Evolutionary conservation across 1,139 yeast species (phyloP).

Genomic region (Suhomyces kunorum): DNA sequence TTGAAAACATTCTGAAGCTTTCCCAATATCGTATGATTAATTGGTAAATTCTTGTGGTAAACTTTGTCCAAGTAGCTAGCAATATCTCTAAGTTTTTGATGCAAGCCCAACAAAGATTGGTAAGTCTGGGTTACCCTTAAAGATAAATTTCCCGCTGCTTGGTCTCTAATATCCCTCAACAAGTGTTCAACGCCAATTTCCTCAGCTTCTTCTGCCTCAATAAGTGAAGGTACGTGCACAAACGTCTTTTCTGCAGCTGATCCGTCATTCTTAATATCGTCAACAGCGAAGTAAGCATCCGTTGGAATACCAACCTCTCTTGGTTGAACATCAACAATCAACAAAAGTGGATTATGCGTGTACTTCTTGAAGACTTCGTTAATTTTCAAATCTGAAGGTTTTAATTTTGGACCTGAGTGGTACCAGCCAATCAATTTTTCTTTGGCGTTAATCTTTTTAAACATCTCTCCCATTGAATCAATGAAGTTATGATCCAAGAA

Average conservation of each 20-base stretch:
- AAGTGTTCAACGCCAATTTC: slow-evolving; percentile 98
- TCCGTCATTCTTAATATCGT: slow-evolving; percentile 97
- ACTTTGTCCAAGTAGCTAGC: slow-evolving; percentile 79
- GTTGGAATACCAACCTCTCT: slow-evolving; percentile 86
- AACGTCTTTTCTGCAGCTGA: slow-evolving; percentile 90
- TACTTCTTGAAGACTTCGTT: slow-evolving; percentile 86
- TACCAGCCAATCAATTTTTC: slow-evolving; percentile 98
- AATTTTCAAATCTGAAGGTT: slow-evolving; percentile 84
- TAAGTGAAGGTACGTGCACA: slow-evolving; percentile 86
- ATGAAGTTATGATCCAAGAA: slow-evolving; percentile 95
- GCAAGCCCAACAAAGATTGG: slow-evolving; percentile 84
- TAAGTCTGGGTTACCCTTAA: slow-evolving; percentile 85
- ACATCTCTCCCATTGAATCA: slow-evolving; percentile 97
- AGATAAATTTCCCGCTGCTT: slow-evolving; percentile 91
- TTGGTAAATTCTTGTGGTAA: slow-evolving; percentile 68
- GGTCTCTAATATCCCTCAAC: slow-evolving; percentile 91
- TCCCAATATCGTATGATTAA: slow-evolving; percentile 88
- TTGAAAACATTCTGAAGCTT: slow-evolving; percentile 94
- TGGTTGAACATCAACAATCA: slow-evolving; percentile 91
- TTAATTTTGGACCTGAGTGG: slow-evolving; percentile 93
- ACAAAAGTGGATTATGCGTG: slow-evolving; percentile 76
- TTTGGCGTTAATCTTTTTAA: slow-evolving; percentile 93
- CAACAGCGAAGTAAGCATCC: slow-evolving; percentile 91
- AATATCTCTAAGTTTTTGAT: slow-evolving; percentile 76
- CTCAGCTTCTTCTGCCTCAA: slow-evolving; percentile 98